These are phyloP conservation scores for Breviolum minutum DNA, from an alignment of 73 alveolate genomes.

Conservation along the genomic window DNA sequence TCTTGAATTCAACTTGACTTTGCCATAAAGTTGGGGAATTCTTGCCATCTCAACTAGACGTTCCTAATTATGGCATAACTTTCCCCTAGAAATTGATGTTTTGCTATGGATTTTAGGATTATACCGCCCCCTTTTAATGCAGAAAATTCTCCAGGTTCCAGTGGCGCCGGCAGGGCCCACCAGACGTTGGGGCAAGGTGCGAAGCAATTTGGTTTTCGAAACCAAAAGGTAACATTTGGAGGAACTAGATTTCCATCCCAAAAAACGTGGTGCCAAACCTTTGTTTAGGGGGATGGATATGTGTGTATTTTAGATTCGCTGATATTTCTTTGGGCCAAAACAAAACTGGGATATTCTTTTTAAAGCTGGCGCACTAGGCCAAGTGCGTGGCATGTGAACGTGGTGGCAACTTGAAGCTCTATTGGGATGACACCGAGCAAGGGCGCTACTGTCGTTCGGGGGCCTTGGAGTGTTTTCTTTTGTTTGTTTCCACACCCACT, in stretches of 20 bases:
- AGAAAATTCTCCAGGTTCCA: neutral
- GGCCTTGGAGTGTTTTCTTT: neutral
- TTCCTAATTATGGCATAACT: neutral
- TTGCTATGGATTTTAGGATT: neutral
- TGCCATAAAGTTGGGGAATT: neutral
- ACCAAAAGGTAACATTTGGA: too few species aligned
- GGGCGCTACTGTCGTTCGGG: conserved; percentile 28
- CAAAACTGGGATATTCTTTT: neutral
- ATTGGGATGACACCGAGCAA: conserved; percentile 2
- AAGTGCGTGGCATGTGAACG: conserved; percentile 19
- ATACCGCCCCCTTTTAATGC: neutral
- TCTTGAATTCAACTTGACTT: neutral
- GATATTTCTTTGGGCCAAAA: too few species aligned
- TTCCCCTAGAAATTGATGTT: neutral
- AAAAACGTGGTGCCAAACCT: neutral
- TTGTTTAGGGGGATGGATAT: neutral
- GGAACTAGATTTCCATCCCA: neutral
- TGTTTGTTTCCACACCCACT: too few species aligned
- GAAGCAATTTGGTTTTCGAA: neutral
- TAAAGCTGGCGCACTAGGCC: neutral
- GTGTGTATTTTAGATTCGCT: neutral
- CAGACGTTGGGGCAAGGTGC: conserved; percentile 37
- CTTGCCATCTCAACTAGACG: neutral
- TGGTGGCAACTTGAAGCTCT: conserved; percentile 35
- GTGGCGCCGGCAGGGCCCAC: conserved; percentile 18